Conservation (phyloP, 768 basidiomycete species). For the Saitozyma podzolica region DNA sequence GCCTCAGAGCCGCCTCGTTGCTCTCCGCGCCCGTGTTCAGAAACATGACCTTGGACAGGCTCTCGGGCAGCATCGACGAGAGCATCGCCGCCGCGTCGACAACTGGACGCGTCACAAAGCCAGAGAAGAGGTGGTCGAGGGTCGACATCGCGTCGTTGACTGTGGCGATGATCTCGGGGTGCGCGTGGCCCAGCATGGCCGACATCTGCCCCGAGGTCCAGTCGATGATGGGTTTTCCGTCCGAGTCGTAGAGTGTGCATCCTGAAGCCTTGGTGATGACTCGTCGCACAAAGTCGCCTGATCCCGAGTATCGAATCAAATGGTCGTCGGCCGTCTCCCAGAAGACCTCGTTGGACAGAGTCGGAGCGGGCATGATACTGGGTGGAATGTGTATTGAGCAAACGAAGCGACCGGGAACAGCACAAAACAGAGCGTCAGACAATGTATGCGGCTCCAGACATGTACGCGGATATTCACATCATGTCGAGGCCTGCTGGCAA, state of each 20-base stretch:
- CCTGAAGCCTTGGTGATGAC: background rate
- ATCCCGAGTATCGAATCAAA: background rate
- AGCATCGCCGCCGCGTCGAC: slow-evolving; percentile 22
- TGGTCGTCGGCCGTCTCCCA: background rate
- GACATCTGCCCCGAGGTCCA: slow-evolving; percentile 45
- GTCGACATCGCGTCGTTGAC: slow-evolving; percentile 13
- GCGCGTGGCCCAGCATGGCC: slow-evolving; percentile 13
- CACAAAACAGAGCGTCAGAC: no score
- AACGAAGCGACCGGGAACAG: no score
- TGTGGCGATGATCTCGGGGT: slow-evolving; percentile 33
- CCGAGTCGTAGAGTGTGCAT: slow-evolving; percentile 18
- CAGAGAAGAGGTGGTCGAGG: slow-evolving; percentile 42
- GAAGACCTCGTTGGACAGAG: background rate
- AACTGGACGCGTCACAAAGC: slow-evolving; percentile 32
- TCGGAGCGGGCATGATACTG: no score
- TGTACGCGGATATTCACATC: no score
- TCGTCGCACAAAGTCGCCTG: background rate
- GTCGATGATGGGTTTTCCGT: slow-evolving; percentile 35
- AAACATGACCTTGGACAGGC: slow-evolving; percentile 30
- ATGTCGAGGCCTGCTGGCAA: no score
- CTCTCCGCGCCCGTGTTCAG: slow-evolving; percentile 35
- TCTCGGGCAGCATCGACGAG: slow-evolving; percentile 20
- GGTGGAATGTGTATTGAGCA: no score
- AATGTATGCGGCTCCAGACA: no score
- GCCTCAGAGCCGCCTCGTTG: slow-evolving; percentile 36